Conservation (phyloP, 116 monocot genomes). For the Posidonia oceanica region DNA sequence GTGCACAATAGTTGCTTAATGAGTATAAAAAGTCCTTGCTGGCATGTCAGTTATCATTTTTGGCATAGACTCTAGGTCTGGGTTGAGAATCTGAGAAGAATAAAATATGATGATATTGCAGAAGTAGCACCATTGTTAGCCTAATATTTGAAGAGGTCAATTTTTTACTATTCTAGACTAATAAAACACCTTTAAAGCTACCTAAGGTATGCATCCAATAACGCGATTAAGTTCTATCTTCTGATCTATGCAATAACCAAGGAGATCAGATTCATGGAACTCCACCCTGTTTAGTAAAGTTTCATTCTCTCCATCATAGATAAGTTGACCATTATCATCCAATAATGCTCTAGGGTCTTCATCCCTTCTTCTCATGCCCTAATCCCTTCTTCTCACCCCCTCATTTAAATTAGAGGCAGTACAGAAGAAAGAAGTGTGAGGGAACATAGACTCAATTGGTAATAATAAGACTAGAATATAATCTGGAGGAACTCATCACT, state of each 20-base stretch:
- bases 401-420: no score
- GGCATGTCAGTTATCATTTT: constrained; percentile 86
- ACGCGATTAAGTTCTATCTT: constrained; percentile 82
- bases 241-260: constrained; percentile 67
- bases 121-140: background rate
- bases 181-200: constrained; percentile 7
- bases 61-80: constrained; percentile 93
- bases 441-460: no score
- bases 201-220: constrained; percentile 97
- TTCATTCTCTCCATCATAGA: constrained; percentile 75
- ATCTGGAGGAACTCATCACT: no score
- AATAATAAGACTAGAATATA: no score
- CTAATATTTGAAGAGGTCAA: background rate
- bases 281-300: constrained; percentile 88
- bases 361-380: no score
- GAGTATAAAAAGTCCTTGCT: constrained; percentile 85
- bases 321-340: constrained; percentile 65
- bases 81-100: constrained; percentile 70
- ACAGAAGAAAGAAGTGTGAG: no score
- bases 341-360: constrained; percentile 89
- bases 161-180: background rate
- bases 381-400: no score
- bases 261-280: constrained; percentile 95
- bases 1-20: constrained; percentile 93
- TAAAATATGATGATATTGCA: background rate